phyloP scores from a whole-genome alignment of 1,139 yeast genomes.

The Zygosaccharomyces sapae region DNA sequence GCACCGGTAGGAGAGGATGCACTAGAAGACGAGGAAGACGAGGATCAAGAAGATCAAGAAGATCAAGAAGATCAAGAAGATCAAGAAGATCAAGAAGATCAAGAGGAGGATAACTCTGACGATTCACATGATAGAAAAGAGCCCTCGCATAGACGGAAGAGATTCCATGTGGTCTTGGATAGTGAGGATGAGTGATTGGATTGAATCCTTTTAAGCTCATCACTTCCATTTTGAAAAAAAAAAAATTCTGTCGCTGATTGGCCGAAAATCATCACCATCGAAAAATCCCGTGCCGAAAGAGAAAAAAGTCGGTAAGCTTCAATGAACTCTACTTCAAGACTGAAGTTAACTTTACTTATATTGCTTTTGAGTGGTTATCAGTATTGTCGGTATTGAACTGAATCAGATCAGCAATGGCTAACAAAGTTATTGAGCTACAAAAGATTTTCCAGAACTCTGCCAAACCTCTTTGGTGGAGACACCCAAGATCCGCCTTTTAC shows the following conservation, averaged over 20 bases:
- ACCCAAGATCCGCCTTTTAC: slow-evolving; percentile 72
- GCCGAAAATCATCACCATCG: neutral
- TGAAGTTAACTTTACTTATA: too few species aligned
- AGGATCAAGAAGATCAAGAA: slow-evolving; percentile 9
- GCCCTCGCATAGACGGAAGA: slow-evolving; percentile 11
- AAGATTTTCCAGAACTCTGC: slow-evolving; percentile 66
- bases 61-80: too few species aligned
- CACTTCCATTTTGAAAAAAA: neutral
- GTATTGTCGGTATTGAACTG: neutral
- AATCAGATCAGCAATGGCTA: slow-evolving; percentile 38
- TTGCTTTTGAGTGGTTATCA: too few species aligned
- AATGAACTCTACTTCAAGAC: too few species aligned
- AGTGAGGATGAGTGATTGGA: slow-evolving; percentile 22
- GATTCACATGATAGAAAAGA: slow-evolving; percentile 10
- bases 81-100: too few species aligned
- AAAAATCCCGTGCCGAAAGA: neutral
- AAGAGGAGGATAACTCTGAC: neutral
- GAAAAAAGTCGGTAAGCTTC: neutral
- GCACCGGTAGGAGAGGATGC: slow-evolving; percentile 11
- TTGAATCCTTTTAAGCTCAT: neutral
- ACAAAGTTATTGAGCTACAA: slow-evolving; percentile 71
- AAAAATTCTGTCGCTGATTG: slow-evolving; percentile 6
- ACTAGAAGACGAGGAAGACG: neutral
- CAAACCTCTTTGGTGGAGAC: slow-evolving; percentile 74
- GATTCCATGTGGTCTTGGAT: slow-evolving; percentile 26